Base-by-base conservation (phyloP, 352 stramenopile species). In the Globisporangium nagaii region DNA sequence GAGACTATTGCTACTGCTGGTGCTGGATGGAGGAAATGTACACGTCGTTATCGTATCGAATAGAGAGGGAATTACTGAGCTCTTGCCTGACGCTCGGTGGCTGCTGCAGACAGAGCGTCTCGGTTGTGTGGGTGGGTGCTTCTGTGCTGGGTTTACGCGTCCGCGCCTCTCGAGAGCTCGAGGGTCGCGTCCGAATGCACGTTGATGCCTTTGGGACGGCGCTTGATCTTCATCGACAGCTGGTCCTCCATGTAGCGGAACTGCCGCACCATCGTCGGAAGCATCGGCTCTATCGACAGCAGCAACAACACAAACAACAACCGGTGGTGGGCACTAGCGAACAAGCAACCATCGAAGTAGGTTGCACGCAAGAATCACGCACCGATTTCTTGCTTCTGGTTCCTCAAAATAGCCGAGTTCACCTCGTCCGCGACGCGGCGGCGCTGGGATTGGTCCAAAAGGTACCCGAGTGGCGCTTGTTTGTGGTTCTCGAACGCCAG, bases 191-290 rank as follows among this genome's bases (percentile, higher is more conserved):
- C 64, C 9, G 43, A 58, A 13, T 25, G 28, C 53, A 77, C 46
- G 42, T 41, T 62, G 53, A 88, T 80, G 8, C 75, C 77, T 30
- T 71, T 66, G 11, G 75, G 70, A 36, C 50, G 58, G 27, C 73
- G 79, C 44, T 79, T 79, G 24, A 87, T 47, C 55, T 90, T 90
- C 22, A 60, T 50, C 45, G 83, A 58, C 25, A 90, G 67, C 47
- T 90, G 73, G n/a, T 85, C 62, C 32, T 90, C 74, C 77, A 90
- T 86, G 36, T 73, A 90, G 41, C 86, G 77, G 45, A 87, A 88
- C 51, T 90, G 80, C 43, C 76, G 71, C 6, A 88, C 77, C 72
- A 88, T 84, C 13, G 75, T 83, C n/a, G 78, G 78, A 24, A 90
- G 57, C 62, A 88, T 81, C 2, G 80, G 80, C 36, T 90, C 80